Evolutionary conservation across 345 rosid species (phyloP).

Genomic region (Pistacia vera): DNA sequence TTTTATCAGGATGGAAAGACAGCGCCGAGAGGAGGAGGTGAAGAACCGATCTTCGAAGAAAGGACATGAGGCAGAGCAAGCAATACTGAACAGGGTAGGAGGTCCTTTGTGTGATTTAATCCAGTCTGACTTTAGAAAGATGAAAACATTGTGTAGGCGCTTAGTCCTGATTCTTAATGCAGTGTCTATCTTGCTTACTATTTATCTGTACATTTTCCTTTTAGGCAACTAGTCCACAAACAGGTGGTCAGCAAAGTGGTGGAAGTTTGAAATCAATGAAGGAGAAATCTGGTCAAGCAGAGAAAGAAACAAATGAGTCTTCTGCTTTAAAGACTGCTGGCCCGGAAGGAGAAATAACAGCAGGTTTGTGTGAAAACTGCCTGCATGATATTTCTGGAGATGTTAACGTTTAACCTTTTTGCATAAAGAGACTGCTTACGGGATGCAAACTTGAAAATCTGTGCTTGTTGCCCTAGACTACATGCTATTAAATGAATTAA

Average conservation of each 20-base stretch:
- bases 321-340: constrained; percentile 82
- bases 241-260: constrained; percentile 63
- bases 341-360: constrained; percentile 82
- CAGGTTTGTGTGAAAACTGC: constrained; percentile 52
- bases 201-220: constrained; percentile 16
- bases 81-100: constrained; percentile 71
- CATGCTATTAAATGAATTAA: neutral
- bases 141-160: neutral
- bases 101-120: constrained; percentile 19
- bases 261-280: constrained; percentile 82
- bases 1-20: constrained; percentile 84
- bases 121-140: constrained; percentile 6
- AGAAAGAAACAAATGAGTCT: constrained; percentile 64
- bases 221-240: constrained; percentile 95
- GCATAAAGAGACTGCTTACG: neutral
- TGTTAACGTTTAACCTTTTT: neutral
- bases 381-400: neutral
- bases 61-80: constrained; percentile 78
- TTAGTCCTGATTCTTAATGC: neutral
- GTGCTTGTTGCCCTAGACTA: neutral
- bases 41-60: constrained; percentile 83
- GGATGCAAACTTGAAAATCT: neutral
- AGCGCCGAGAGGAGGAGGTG: constrained; percentile 92
- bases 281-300: constrained; percentile 60
- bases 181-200: constrained; percentile 8